A percentile compares a stretch with the other conserved stretches of the same genome.
These are phyloP conservation scores for Cryptococcus sp. DNA, from an alignment of 1,284 basidiomycete genomes.

Conservation along the genomic window DNA sequence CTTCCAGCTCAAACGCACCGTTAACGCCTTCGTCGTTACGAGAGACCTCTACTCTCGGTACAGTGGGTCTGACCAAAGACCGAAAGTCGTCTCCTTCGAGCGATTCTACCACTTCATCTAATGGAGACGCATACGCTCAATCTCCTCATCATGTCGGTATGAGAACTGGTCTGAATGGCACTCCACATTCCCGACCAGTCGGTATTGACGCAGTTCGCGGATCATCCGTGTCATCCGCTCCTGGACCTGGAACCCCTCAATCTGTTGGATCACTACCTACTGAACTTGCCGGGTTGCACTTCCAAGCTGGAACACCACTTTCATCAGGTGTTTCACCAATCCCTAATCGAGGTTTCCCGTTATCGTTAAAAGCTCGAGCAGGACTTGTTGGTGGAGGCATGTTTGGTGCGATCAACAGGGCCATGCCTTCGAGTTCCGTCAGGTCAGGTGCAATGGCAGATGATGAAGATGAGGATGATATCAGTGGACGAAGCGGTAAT, in stretches of 20 bases:
- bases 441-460: conserved; percentile 35
- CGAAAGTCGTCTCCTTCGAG: conserved; percentile 35
- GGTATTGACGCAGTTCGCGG: conserved; percentile 6
- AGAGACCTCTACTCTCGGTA: conserved; percentile 22
- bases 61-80: conserved; percentile 17
- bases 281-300: conserved; percentile 34
- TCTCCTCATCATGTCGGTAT: not conserved
- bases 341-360: conserved; percentile 20
- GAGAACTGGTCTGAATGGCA: conserved; percentile 1
- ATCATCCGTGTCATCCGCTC: conserved; percentile 13
- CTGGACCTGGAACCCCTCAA: conserved; percentile 26
- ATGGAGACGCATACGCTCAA: conserved; percentile 16
- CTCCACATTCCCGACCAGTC: conserved; percentile 6
- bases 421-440: conserved; percentile 27
- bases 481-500: conserved; percentile 6
- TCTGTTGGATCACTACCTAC: conserved; percentile 33
- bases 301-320: conserved; percentile 22
- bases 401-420: conserved; percentile 33
- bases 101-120: conserved; percentile 42
- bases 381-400: conserved; percentile 41
- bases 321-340: conserved; percentile 19
- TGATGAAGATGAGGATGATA: conserved; percentile 29
- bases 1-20: conserved; percentile 27
- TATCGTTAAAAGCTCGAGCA: conserved; percentile 24
- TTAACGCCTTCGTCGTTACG: conserved; percentile 38